Conservation (phyloP, 2,329 filamentous ascomycete genomes). For the Trichophyton equinum region DNA sequence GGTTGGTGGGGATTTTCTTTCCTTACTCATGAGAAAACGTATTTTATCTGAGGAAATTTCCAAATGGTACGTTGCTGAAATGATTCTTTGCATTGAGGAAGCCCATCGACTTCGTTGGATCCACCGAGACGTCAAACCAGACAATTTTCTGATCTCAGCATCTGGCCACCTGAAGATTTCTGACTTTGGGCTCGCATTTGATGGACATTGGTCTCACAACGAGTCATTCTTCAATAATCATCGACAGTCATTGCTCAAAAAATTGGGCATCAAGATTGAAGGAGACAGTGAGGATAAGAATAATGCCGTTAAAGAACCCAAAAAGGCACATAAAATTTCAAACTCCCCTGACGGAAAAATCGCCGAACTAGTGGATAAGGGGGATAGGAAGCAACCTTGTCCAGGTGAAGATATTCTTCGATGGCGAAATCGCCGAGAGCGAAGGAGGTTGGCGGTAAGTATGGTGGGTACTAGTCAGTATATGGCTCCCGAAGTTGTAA, state of each 20-base stretch:
- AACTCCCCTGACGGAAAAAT: not conserved
- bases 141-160: conserved; percentile 86
- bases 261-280: conserved; percentile 57
- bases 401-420: conserved; percentile 45
- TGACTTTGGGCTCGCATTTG: conserved; percentile 90
- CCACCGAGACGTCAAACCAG: conserved; percentile 90
- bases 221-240: conserved; percentile 75
- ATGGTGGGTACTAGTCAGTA: conserved; percentile 94
- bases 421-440: conserved; percentile 58
- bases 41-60: conserved; percentile 65
- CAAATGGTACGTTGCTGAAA: conserved; percentile 84
- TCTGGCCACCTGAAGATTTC: conserved; percentile 89
- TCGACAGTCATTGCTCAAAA: conserved; percentile 64
- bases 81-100: conserved; percentile 90
- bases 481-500: conserved; percentile 91
- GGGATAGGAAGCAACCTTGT: conserved; percentile 14
- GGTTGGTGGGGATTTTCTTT: conserved; percentile 89
- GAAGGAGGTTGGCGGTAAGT: conserved; percentile 63
- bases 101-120: conserved; percentile 81
- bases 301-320: conserved; percentile 34
- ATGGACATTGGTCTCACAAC: conserved; percentile 90
- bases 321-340: conserved; percentile 7
- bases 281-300: conserved; percentile 61
- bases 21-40: conserved; percentile 72
- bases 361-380: conserved; percentile 23